Evolutionary conservation across 257 asterid genomes (phyloP).

Genomic region (Solanum paucissectum): DNA sequence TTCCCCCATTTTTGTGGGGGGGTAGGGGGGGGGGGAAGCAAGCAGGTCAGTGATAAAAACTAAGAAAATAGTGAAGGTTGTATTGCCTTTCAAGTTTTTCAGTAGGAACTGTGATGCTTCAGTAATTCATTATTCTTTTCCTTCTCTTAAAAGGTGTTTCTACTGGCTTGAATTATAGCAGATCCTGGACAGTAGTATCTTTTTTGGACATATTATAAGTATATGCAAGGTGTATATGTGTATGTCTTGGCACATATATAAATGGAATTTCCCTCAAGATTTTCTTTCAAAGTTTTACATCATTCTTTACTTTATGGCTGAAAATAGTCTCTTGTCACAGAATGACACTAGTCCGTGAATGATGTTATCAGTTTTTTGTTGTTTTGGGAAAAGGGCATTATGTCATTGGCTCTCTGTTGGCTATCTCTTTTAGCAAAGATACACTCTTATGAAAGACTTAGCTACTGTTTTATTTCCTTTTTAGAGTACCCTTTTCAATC

Average conservation of each 20-base stretch:
- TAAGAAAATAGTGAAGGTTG: neutral
- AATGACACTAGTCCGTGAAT: neutral
- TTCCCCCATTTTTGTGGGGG: neutral
- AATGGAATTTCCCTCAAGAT: slow-evolving; percentile 22
- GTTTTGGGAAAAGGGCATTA: neutral
- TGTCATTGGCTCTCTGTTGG: neutral
- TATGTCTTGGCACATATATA: slow-evolving; percentile 30
- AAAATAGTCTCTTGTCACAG: neutral
- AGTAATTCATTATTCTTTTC: slow-evolving; percentile 18
- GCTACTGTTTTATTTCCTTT: neutral
- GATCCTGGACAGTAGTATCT: slow-evolving; percentile 10
- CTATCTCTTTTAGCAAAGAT: neutral
- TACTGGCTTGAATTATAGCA: slow-evolving; percentile 8
- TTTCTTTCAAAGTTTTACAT: slow-evolving; percentile 1
- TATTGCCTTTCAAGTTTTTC: neutral
- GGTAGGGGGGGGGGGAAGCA: neutral
- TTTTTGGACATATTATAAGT: slow-evolving; percentile 31
- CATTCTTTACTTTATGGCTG: neutral
- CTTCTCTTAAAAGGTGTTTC: slow-evolving; percentile 16
- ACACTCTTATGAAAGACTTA: neutral
- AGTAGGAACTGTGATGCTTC: neutral
- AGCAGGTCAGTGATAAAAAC: slow-evolving; percentile 3
- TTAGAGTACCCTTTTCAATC: neutral
- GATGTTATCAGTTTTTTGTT: neutral
- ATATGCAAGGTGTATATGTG: slow-evolving; percentile 39